phyloP scores from a whole-genome alignment of 2,329 filamentous ascomycete genomes.

The Cladosporium sp. region DNA sequence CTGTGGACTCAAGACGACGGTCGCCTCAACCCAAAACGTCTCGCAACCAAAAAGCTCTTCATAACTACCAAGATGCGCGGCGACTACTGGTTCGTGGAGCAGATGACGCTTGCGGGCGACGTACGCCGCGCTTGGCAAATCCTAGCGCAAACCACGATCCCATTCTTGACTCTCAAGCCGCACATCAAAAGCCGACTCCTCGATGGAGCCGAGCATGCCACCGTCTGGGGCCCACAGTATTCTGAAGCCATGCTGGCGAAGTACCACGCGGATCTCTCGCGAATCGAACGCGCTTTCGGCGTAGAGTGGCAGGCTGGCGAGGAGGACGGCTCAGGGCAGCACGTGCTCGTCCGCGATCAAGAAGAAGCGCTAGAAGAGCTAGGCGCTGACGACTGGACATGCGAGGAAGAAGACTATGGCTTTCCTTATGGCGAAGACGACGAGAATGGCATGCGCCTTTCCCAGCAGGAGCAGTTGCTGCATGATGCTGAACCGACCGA shows the following conservation, averaged over 20 bases:
- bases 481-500: slow-evolving; percentile 19
- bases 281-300: slow-evolving; percentile 30
- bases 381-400: slow-evolving; percentile 20
- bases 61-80: slow-evolving; percentile 27
- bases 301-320: slow-evolving; percentile 25
- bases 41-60: slow-evolving; percentile 3
- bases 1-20: slow-evolving; percentile 26
- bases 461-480: slow-evolving; percentile 17
- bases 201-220: slow-evolving; percentile 24
- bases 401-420: slow-evolving; percentile 25
- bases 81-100: slow-evolving; percentile 33
- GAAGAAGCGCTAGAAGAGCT: slow-evolving; percentile 28
- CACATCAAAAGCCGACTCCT: slow-evolving; percentile 23
- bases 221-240: slow-evolving; percentile 23
- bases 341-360: slow-evolving; percentile 24
- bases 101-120: slow-evolving; percentile 28
- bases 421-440: slow-evolving; percentile 23
- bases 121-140: slow-evolving; percentile 29
- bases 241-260: slow-evolving; percentile 25
- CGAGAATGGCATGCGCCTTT: slow-evolving; percentile 8
- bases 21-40: slow-evolving; percentile 19
- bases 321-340: slow-evolving; percentile 21
- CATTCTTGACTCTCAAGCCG: slow-evolving; percentile 21
- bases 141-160: slow-evolving; percentile 21
- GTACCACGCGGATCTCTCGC: slow-evolving; percentile 26